Evolutionary conservation across 306 rosid genomes (phyloP), one percentile per base, ranked within the genome.

Genomic region (Crataegus laevigata): DNA sequence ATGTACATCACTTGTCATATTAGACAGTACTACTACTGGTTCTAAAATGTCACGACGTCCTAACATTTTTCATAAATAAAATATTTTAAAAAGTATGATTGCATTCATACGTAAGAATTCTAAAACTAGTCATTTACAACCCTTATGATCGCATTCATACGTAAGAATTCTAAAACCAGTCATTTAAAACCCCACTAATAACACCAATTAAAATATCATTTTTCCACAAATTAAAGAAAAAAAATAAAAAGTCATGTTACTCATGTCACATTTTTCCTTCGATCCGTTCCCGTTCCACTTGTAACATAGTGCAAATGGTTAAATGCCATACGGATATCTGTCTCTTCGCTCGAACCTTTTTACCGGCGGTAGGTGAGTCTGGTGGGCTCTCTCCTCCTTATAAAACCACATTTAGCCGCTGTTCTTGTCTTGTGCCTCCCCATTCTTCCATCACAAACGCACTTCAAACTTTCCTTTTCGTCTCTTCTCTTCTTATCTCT

Each of bases 331-430:
- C 24, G 13, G 4, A 4, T 40, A 2, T 22, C 8, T 12, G 28
- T 59, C 28, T 26, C 28, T 60, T 57, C 5, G 22, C 32, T 58
- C 3, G 19, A 60, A 40, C 8, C n/a, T 12, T 13, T 13, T 75
- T 40, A 75, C 59, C 25, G 0, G 86, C 3, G 78, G 77, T 84
- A 8, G 88, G 90, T 84, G 81, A 57, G 79, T 65, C 11, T 14
- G 75, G 75, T 25, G 13, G 72, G 6, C 0, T 3, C 52, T 73
- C 72, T 68, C 3, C 60, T 29, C 40, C 21, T 40, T 64, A 80
- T 80, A 84, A 84, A 84, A 66, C 54, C 34, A 26, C 45, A 8
- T 71, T 15, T 18, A 14, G 34, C 36, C 64, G 47, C 24, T 25
- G 26, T 6, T 25, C 25, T 29, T 24, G 0, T 50, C n/a, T 38